Base-by-base conservation (phyloP, 2,329 filamentous ascomycete genomes). In the Trichoderma semiorbis region DNA sequence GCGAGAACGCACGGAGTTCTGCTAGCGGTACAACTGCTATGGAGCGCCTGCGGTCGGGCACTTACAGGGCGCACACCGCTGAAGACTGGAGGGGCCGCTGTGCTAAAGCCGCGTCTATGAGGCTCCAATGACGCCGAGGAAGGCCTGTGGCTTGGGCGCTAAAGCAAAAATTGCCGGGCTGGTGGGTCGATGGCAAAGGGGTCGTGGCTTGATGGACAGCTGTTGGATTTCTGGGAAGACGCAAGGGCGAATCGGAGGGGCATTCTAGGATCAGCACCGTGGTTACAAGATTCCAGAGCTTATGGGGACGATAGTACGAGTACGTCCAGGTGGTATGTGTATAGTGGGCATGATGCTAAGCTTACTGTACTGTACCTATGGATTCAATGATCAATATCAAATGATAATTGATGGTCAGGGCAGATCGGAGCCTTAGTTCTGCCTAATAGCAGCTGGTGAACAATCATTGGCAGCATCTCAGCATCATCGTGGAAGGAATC, bases 61-160 rank as follows among this genome's bases (percentile, higher is more conserved):
- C 34, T 55, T 69, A 53, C 65, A 69, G 70, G 70, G 70, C 64
- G 61, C 71, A 72, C 71, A 72, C 71, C 66, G 71, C 71, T 72
- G 71, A 47, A 65, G 71, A 57, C 57, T 64, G 53, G 68, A 70
- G 60, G 68, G 67, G 65, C 34, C 21, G 70, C 55, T 28, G 21
- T 34, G 28, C 34, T 32, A 21, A n/a, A 55, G 30, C 39, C 7
- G 32, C 47, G 53, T 12, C 36, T 24, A 71, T 71, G 69, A 71
- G 62, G 55, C 47, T 28, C 67, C 18, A 36, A 70, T 70, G 71
- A 72, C 70, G 70, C 70, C 26, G 64, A 47, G 39, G 18, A 34
- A 34, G 11, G 50, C 55, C 36, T 65, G 71, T 72, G 71, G 71
- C 71, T 72, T 39, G 50, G 61, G 36, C 50, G 47, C 47, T 50